Percentiles rank a stretch among this genome's conserved stretches.
Evolutionary conservation across 2,329 filamentous ascomycete genomes (phyloP).

Genomic region (Ilyonectria sp.): DNA sequence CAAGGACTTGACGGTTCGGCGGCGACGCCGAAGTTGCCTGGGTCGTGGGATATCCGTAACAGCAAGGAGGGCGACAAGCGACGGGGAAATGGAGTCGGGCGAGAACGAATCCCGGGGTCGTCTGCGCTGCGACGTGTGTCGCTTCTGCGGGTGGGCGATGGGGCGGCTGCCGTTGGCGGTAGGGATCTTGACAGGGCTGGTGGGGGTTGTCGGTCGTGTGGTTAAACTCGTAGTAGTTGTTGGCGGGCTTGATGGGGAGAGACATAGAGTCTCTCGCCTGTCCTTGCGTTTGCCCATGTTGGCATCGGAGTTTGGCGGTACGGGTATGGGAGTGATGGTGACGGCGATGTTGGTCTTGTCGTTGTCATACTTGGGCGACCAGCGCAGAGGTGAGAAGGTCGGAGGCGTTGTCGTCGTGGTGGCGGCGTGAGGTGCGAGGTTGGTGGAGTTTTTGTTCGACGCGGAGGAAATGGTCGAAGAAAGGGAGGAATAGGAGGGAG

Average conservation of each 20-base stretch:
- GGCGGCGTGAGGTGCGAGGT: constrained; percentile 13
- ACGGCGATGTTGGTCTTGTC: constrained; percentile 44
- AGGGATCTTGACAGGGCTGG: constrained; percentile 71
- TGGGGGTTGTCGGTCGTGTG: constrained; percentile 54
- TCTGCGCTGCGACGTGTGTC: constrained; percentile 56
- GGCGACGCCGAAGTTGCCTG: constrained; percentile 55
- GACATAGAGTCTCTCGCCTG: constrained; percentile 47
- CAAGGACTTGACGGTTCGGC: constrained; percentile 52
- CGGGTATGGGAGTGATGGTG: constrained; percentile 43
- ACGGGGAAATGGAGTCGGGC: constrained; percentile 70
- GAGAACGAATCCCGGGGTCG: constrained; percentile 61
- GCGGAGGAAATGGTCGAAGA: constrained; percentile 32
- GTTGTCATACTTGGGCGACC: constrained; percentile 52
- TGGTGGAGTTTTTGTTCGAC: constrained; percentile 17
- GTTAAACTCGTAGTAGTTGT: constrained; percentile 47
- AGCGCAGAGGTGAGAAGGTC: constrained; percentile 39
- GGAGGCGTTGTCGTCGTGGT: constrained; percentile 37
- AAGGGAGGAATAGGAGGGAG: constrained; percentile 36
- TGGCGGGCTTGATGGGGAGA: constrained; percentile 49
- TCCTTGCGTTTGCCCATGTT: constrained; percentile 56
- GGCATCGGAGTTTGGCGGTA: constrained; percentile 46
- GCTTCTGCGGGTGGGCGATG: constrained; percentile 55
- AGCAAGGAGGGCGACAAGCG: constrained; percentile 73
- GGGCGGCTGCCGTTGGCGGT: constrained; percentile 58
- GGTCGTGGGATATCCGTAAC: constrained; percentile 72